Conservation (phyloP, 441 rosid species). For the Gossypium gossypioides region DNA sequence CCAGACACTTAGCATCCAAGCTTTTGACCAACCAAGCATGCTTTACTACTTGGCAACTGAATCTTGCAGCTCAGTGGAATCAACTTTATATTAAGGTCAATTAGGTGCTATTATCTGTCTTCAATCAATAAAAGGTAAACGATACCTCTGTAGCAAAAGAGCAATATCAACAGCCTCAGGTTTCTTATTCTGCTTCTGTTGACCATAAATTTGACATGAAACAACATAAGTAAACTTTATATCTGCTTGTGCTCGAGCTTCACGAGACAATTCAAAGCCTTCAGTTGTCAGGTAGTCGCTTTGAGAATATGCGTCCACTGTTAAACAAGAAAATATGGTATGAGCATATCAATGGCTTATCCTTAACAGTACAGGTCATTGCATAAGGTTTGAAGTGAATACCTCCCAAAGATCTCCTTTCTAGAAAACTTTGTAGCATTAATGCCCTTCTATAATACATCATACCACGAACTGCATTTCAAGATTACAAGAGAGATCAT, state of each 20-base stretch:
- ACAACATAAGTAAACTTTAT: conserved; percentile 90
- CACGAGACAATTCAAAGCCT: conserved; percentile 69
- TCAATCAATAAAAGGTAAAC: conserved; percentile 1
- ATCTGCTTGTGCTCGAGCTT: conserved; percentile 90
- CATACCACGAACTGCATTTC: conserved; percentile 88
- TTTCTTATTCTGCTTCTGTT: conserved; percentile 75
- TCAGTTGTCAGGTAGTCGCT: conserved; percentile 35
- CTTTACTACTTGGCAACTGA: not conserved
- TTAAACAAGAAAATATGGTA: conserved; percentile 13
- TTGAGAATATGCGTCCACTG: conserved; percentile 50
- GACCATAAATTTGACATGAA: conserved; percentile 96
- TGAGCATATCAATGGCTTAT: conserved; percentile 15
- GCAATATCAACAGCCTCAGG: conserved; percentile 90
- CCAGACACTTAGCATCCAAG: not conserved
- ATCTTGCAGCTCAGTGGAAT: not conserved
- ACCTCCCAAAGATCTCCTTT: conserved; percentile 75
- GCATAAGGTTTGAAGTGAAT: conserved; percentile 16
- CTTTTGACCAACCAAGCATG: not conserved
- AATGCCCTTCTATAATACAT: conserved; percentile 98
- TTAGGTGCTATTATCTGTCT: not conserved
- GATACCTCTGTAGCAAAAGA: conserved; percentile 77
- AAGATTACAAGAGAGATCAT: conserved; percentile 11
- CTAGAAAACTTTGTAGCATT: conserved; percentile 86
- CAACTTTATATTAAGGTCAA: not conserved
- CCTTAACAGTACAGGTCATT: not conserved